Evolutionary conservation across 2,329 filamentous ascomycete genomes (phyloP).

Genomic region (Fusarium sarcochroum): DNA sequence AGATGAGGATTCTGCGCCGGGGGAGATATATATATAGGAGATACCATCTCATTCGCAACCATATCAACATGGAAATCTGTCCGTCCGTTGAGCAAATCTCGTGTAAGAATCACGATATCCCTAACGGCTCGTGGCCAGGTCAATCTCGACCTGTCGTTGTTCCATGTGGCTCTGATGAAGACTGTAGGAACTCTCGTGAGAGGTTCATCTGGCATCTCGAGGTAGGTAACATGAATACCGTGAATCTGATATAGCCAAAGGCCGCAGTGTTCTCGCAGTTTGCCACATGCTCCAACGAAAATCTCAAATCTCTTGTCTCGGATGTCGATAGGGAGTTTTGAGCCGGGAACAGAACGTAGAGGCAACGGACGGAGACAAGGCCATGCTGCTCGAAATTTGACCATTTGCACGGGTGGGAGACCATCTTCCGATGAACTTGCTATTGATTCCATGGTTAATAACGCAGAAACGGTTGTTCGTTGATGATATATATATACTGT

Average conservation of each 20-base stretch:
- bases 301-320: neutral
- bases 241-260: too few relatives aligned
- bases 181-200: neutral
- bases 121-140: neutral
- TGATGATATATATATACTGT: too few relatives aligned
- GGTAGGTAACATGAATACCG: neutral
- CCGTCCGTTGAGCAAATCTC: neutral
- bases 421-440: too few relatives aligned
- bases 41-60: neutral
- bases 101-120: neutral
- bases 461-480: too few relatives aligned
- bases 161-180: conserved; percentile 2
- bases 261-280: too few relatives aligned
- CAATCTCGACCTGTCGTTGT: neutral
- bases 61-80: neutral
- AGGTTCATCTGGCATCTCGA: neutral
- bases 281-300: neutral
- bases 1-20: neutral
- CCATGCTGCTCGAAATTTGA: neutral
- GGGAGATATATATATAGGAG: neutral
- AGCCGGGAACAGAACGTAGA: neutral
- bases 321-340: neutral
- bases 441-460: too few relatives aligned
- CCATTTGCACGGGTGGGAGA: neutral
- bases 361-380: neutral